Conservation (phyloP, 2,329 filamentous ascomycete species). For the Apiospora hydei region DNA sequence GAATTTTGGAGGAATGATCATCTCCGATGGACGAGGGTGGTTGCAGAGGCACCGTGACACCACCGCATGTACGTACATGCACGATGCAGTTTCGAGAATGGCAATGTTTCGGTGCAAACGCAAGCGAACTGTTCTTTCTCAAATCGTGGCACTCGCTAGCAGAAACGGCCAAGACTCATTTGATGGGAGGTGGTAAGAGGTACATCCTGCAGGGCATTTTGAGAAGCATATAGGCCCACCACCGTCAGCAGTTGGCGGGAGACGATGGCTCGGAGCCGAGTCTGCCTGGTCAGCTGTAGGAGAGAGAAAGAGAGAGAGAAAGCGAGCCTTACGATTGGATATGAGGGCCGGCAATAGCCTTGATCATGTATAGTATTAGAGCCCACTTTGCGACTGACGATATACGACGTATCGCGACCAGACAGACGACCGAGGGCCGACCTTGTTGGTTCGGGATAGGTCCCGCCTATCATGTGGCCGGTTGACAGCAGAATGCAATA, state of each 20-base stretch:
- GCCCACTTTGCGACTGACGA: background rate
- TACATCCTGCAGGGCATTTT: background rate
- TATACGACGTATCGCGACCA: conserved; percentile 18
- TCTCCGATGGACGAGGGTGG: conserved; percentile 17
- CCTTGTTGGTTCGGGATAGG: background rate
- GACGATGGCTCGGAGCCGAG: background rate
- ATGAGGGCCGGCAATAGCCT: background rate
- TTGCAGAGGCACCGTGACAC: conserved; percentile 3
- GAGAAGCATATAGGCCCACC: background rate
- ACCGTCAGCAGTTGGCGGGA: conserved; percentile 3
- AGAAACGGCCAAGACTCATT: background rate
- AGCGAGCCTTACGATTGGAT: background rate
- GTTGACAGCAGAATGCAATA: conserved; percentile 2
- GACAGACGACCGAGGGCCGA: background rate
- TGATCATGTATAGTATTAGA: background rate
- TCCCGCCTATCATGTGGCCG: conserved; percentile 8
- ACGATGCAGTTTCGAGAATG: conserved; percentile 19
- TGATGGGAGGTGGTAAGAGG: background rate
- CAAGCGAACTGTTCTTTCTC: background rate
- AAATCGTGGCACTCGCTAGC: conserved; percentile 9
- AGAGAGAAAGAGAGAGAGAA: background rate
- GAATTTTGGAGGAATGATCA: background rate
- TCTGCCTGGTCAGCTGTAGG: background rate
- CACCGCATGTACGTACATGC: conserved; percentile 5
- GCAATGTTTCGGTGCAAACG: conserved; percentile 16